Conservation (phyloP, 2,329 filamentous ascomycete genomes). For the Fusarium foetens region DNA sequence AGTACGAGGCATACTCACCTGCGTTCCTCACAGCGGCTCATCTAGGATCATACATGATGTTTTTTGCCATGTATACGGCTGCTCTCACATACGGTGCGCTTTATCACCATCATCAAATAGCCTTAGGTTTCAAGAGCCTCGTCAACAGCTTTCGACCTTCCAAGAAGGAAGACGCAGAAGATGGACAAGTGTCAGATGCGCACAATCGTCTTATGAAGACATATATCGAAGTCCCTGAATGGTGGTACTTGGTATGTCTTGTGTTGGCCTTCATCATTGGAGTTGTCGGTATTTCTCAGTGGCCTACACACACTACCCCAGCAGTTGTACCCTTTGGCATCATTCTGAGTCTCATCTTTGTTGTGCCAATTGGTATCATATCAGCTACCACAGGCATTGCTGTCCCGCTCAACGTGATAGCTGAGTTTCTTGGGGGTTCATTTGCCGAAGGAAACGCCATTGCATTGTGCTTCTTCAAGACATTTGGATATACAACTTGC, state of each 20-base stretch:
- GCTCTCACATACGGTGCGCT: conserved; percentile 54
- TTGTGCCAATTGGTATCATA: conserved; percentile 58
- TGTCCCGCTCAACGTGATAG: conserved; percentile 57
- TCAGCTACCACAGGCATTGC: conserved; percentile 55
- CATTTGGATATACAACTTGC: conserved; percentile 51
- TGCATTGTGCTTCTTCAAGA: conserved; percentile 61
- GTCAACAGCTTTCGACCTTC: conserved; percentile 41
- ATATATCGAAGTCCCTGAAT: conserved; percentile 60
- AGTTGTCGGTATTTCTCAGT: conserved; percentile 50
- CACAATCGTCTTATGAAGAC: conserved; percentile 59
- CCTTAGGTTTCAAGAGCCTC: conserved; percentile 50
- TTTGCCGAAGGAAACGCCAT: conserved; percentile 56
- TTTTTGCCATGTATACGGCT: conserved; percentile 55
- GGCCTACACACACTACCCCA: conserved; percentile 55
- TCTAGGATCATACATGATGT: conserved; percentile 51
- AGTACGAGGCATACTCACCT: conserved; percentile 55
- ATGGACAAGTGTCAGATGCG: conserved; percentile 47
- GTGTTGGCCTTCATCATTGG: conserved; percentile 49
- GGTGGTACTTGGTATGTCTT: conserved; percentile 56
- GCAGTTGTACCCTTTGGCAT: conserved; percentile 58
- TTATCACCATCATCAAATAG: conserved; percentile 54
- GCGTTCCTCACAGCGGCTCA: conserved; percentile 54
- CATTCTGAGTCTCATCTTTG: conserved; percentile 53
- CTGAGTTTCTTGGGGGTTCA: conserved; percentile 60
- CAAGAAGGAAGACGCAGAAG: conserved; percentile 38